These are phyloP conservation scores for Gloeophyllum trabeum DNA, from an alignment of 768 basidiomycete genomes.

Conservation along the genomic window DNA sequence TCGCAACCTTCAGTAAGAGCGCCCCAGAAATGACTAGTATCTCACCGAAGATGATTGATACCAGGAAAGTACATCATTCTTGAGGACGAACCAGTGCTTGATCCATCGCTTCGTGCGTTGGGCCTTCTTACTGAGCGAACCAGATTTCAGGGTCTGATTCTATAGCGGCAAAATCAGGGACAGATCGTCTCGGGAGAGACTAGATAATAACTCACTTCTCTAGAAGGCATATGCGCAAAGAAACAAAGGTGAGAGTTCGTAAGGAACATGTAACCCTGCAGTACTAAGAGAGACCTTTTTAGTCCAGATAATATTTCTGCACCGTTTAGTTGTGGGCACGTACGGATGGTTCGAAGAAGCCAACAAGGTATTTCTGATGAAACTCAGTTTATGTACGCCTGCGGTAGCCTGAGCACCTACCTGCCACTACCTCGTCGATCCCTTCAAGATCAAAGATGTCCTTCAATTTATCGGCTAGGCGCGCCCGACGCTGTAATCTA, in stretches of 20 bases:
- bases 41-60: conserved; percentile 86
- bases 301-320: too few species aligned
- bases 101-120: conserved; percentile 86
- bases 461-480: conserved; percentile 78
- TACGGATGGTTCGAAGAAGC: conserved; percentile 81
- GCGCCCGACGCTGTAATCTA: conserved; percentile 49
- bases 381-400: conserved; percentile 5
- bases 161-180: conserved; percentile 17
- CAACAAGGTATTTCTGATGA: conserved; percentile 83
- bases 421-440: conserved; percentile 78
- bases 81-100: conserved; percentile 93
- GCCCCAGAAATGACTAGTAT: conserved; percentile 4
- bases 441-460: conserved; percentile 79
- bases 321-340: conserved; percentile 31
- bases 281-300: conserved; percentile 36
- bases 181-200: not conserved
- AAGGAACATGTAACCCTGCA: conserved; percentile 97
- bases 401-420: conserved; percentile 29
- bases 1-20: conserved; percentile 4
- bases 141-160: conserved; percentile 92
- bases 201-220: conserved; percentile 48
- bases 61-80: conserved; percentile 95
- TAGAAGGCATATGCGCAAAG: conserved; percentile 87
- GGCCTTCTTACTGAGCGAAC: conserved; percentile 79
- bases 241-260: conserved; percentile 93